phyloP scores from a whole-genome alignment of 2,329 filamentous ascomycete genomes.

The Epichloe uncinata region DNA sequence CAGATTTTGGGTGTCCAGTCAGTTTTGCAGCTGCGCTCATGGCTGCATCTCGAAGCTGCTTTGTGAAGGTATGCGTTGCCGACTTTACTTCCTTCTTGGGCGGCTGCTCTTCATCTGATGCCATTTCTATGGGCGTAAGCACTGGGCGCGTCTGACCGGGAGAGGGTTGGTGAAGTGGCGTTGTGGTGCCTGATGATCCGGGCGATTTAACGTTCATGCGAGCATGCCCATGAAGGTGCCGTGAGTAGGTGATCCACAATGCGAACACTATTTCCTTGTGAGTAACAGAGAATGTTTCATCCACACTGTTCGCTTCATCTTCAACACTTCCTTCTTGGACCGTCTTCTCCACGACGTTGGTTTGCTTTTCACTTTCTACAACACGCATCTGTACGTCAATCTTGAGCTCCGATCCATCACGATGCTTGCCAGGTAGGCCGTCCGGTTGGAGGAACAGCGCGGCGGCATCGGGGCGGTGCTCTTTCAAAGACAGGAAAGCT shows the following conservation, averaged over 20 bases:
- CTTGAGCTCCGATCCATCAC: conserved; percentile 82
- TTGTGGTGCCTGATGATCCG: conserved; percentile 48
- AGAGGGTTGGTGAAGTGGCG: conserved; percentile 65
- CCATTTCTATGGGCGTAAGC: conserved; percentile 42
- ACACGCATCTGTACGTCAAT: conserved; percentile 96
- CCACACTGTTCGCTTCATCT: conserved; percentile 27
- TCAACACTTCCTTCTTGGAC: conserved; percentile 49
- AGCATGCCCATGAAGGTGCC: conserved; percentile 66
- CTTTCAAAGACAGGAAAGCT: conserved; percentile 68
- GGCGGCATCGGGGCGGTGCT: conserved; percentile 67
- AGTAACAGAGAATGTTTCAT: conserved; percentile 32
- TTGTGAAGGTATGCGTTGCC: conserved; percentile 35
- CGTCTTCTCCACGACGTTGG: conserved; percentile 46
- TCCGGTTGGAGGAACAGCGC: conserved; percentile 72
- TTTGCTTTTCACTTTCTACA: conserved; percentile 71
- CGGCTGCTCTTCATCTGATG: conserved; percentile 35
- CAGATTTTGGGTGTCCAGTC: conserved; percentile 25
- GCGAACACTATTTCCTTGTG: conserved; percentile 79
- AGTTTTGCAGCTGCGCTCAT: conserved; percentile 41
- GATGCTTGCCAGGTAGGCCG: conserved; percentile 72
- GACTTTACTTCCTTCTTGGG: conserved; percentile 26
- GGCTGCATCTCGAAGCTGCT: conserved; percentile 44
- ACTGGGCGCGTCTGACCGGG: conserved; percentile 54
- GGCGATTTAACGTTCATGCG: conserved; percentile 48
- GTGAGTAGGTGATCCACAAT: conserved; percentile 92